Evolutionary conservation across 345 rosid species (phyloP).

Genomic region (Clarkia xantiana): DNA sequence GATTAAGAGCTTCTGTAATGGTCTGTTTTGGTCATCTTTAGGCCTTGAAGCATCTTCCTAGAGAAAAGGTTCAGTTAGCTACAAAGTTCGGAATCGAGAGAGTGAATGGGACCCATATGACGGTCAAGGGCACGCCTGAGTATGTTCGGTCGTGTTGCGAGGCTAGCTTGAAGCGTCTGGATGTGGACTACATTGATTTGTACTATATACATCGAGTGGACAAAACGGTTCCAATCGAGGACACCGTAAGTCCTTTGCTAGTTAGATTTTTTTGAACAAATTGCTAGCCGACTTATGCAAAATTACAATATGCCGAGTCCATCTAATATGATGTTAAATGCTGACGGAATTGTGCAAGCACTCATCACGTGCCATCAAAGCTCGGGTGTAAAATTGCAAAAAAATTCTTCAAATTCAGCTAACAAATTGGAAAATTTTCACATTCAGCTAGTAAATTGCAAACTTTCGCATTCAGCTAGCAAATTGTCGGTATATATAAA

Average conservation of each 20-base stretch:
- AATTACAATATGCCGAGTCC: no score
- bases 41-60: conserved; percentile 46
- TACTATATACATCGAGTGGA: conserved; percentile 40
- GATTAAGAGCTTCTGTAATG: no score
- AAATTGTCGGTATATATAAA: no score
- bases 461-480: no score
- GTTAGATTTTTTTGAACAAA: no score
- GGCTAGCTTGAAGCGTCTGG: conserved; percentile 46
- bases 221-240: conserved; percentile 31
- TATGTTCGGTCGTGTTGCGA: conserved; percentile 40
- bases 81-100: conserved; percentile 32
- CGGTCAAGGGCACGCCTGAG: conserved; percentile 29
- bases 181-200: conserved; percentile 34
- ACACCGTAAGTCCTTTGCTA: conserved; percentile 26
- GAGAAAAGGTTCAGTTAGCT: conserved; percentile 44
- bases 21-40: background rate
- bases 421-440: no score
- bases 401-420: no score
- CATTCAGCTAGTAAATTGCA: no score
- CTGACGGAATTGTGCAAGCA: no score
- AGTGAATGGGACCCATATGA: conserved; percentile 3
- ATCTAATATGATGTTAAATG: background rate
- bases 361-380: no score
- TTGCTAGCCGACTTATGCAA: no score
- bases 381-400: no score